Evolutionary conservation across 768 basidiomycete species (phyloP).

Genomic region (Pleurotus cornucopiae): DNA sequence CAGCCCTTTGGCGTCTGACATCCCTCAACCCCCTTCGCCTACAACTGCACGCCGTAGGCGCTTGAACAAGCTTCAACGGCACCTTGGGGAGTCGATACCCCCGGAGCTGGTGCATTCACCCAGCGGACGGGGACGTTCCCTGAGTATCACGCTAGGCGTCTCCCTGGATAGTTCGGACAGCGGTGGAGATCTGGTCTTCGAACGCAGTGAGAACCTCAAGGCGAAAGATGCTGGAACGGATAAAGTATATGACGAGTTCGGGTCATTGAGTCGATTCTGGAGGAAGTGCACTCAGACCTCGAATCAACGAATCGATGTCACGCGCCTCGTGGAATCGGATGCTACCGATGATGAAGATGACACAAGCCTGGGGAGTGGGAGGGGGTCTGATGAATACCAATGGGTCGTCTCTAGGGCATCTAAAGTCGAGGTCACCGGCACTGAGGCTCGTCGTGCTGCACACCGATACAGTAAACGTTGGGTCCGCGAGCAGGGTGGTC

Average conservation of each 20-base stretch:
- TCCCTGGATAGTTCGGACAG: constrained; percentile 1
- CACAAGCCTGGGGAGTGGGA: not conserved
- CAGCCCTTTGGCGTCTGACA: constrained; percentile 9
- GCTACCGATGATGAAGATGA: not conserved
- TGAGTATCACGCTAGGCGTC: not conserved
- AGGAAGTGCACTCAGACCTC: not conserved
- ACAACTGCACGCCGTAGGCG: constrained; percentile 23
- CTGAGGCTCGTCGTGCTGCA: constrained; percentile 2
- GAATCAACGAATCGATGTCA: not conserved
- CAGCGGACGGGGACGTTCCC: not conserved
- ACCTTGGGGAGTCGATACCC: constrained; percentile 26
- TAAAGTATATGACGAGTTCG: not conserved
- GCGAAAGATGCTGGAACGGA: not conserved
- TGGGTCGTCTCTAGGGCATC: constrained; percentile 5
- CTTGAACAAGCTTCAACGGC: constrained; percentile 26
- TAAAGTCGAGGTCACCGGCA: not conserved
- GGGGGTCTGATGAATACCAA: not conserved
- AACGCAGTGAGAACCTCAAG: not conserved
- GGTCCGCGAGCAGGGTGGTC: constrained; percentile 34
- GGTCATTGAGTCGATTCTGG: not conserved
- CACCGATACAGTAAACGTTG: constrained; percentile 28
- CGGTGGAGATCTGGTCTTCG: not conserved
- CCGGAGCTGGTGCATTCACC: constrained; percentile 11
- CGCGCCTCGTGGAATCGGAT: constrained; percentile 6
- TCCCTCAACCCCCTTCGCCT: constrained; percentile 21